Evolutionary conservation across 352 stramenopile genomes (phyloP).

Genomic region (Phytophthora quininea): DNA sequence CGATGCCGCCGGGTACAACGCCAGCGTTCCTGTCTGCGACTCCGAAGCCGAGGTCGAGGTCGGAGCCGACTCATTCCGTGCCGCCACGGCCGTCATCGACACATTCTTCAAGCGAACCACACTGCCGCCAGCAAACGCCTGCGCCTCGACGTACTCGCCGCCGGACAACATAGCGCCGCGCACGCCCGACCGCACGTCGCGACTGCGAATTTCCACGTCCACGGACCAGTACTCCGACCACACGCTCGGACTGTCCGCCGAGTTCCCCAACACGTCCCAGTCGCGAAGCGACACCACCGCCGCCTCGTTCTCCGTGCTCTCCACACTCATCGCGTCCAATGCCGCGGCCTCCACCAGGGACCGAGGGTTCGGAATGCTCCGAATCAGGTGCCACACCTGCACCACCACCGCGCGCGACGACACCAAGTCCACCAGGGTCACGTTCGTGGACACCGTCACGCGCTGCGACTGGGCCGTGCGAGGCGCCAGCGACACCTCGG

Average conservation of each 20-base stretch:
- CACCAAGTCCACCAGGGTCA: slow-evolving; percentile 1
- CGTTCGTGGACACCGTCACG: slow-evolving; percentile 1
- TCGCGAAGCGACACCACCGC: background rate
- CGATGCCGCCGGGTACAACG: background rate
- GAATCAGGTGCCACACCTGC: background rate
- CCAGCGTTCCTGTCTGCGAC: background rate
- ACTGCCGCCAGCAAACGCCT: background rate
- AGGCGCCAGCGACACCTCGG: background rate
- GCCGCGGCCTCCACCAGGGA: background rate
- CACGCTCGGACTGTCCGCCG: background rate
- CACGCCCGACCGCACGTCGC: background rate
- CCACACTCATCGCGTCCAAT: background rate
- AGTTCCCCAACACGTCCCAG: background rate
- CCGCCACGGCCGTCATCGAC: background rate
- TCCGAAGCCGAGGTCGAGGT: background rate
- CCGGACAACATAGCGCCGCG: background rate
- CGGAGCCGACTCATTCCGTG: background rate
- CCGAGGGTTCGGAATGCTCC: background rate
- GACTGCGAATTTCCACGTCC: background rate
- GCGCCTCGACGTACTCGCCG: background rate
- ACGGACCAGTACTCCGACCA: background rate
- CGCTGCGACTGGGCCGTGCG: background rate
- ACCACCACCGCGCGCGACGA: background rate
- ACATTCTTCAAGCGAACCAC: background rate
- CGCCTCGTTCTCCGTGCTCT: slow-evolving; percentile 4